These are phyloP conservation scores for Neophaeococcomyces mojaviensis DNA, from an alignment of 2,329 filamentous ascomycete species.

Conservation along the genomic window DNA sequence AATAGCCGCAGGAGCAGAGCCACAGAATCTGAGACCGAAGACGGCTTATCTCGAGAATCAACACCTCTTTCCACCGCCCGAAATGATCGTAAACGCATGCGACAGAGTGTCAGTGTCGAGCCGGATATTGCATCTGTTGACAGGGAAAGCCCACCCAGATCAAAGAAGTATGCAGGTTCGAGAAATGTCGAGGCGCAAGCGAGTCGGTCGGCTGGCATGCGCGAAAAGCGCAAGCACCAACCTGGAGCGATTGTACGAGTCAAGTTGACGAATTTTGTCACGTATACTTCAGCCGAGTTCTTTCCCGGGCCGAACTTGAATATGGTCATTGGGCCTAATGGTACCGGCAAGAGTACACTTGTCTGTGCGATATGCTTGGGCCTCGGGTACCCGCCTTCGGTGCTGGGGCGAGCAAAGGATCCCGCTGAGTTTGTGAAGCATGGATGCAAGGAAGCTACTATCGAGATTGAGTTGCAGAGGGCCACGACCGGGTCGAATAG, in stretches of 20 bases:
- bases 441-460: conserved; percentile 64
- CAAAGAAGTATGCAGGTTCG: neutral
- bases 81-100: conserved; percentile 20
- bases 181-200: neutral
- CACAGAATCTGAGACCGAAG: conserved; percentile 19
- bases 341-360: conserved; percentile 92
- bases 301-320: conserved; percentile 86
- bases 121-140: conserved; percentile 5
- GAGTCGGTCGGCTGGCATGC: neutral
- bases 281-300: conserved; percentile 87
- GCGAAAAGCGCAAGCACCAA: conserved; percentile 34
- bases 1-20: conserved; percentile 15
- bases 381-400: conserved; percentile 68
- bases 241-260: conserved; percentile 86
- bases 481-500: conserved; percentile 37
- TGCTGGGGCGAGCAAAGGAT: conserved; percentile 75
- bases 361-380: conserved; percentile 95
- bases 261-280: conserved; percentile 82
- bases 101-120: conserved; percentile 9
- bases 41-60: conserved; percentile 15
- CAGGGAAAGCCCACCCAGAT: conserved; percentile 8
- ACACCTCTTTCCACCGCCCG: conserved; percentile 21
- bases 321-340: conserved; percentile 98
- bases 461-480: conserved; percentile 83
- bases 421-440: conserved; percentile 91